Evolutionary conservation across 2,329 filamentous ascomycete genomes (phyloP).

Genomic region (Sphaerulina musiva): DNA sequence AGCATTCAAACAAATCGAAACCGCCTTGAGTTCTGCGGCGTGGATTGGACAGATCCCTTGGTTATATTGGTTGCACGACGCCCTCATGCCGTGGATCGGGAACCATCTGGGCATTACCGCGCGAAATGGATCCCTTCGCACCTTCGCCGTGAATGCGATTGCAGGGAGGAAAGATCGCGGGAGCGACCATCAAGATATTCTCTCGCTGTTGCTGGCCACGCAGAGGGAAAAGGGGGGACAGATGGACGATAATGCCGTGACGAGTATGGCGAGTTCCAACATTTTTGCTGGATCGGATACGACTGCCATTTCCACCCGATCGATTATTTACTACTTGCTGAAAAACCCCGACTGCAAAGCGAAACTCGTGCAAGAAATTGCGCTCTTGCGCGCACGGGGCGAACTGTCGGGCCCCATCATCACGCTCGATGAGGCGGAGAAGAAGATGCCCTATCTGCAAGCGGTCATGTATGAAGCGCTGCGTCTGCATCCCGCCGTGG

Average conservation of each 20-base stretch:
- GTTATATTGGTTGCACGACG: neutral
- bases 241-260: neutral
- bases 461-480: conserved; percentile 42
- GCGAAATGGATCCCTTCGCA: neutral
- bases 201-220: neutral
- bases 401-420: conserved; percentile 29
- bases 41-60: neutral
- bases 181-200: neutral
- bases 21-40: neutral
- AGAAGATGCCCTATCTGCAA: conserved; percentile 37
- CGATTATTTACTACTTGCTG: conserved; percentile 35
- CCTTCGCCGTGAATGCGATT: neutral
- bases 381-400: conserved; percentile 20
- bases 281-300: conserved; percentile 40
- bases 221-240: neutral
- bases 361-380: conserved; percentile 33
- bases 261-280: conserved; percentile 18
- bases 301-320: conserved; percentile 36
- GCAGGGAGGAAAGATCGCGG: neutral
- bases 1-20: neutral
- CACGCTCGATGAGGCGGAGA: conserved; percentile 28
- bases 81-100: neutral
- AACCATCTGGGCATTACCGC: neutral
- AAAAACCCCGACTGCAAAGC: conserved; percentile 31
- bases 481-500: conserved; percentile 40